phyloP scores from a whole-genome alignment of 2,329 filamentous ascomycete genomes.

The Nemania bipapillata region DNA sequence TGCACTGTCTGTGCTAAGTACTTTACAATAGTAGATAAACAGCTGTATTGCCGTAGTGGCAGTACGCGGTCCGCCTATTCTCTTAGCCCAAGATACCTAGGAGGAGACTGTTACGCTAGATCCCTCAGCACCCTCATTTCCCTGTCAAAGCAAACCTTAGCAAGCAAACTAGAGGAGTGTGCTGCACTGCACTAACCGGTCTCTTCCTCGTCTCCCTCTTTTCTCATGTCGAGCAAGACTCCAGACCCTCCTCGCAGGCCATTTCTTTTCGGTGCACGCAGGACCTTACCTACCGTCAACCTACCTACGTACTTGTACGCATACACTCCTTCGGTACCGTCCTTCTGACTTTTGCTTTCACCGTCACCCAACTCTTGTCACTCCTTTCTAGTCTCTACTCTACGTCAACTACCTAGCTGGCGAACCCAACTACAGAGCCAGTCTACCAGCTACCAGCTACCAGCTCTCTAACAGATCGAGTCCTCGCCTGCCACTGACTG shows the following conservation, averaged over 20 bases:
- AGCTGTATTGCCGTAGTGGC: not conserved
- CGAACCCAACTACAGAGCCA: slow-evolving; percentile 1
- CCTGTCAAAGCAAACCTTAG: not conserved
- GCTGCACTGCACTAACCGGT: slow-evolving; percentile 2
- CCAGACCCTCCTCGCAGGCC: slow-evolving; percentile 21
- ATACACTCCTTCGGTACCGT: slow-evolving; percentile 18
- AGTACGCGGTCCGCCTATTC: not conserved
- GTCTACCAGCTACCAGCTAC: not conserved
- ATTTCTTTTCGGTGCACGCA: slow-evolving; percentile 16
- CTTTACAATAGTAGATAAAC: not conserved
- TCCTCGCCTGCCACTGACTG: slow-evolving; percentile 13
- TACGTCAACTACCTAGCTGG: not conserved
- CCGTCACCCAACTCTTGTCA: slow-evolving; percentile 22
- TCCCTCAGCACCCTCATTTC: slow-evolving; percentile 32
- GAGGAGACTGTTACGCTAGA: slow-evolving; percentile 16
- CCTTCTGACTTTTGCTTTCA: not conserved
- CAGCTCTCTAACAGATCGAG: slow-evolving; percentile 1
- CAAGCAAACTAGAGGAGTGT: not conserved
- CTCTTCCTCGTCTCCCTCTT: slow-evolving; percentile 17
- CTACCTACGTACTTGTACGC: slow-evolving; percentile 9
- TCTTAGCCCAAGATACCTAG: slow-evolving; percentile 18
- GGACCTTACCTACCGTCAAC: not conserved
- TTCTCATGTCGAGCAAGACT: slow-evolving; percentile 18
- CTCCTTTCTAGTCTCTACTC: slow-evolving; percentile 28
- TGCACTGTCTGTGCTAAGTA: slow-evolving; percentile 13